Evolutionary conservation across 2,329 filamentous ascomycete genomes (phyloP).

Genomic region (Dactylonectria estremocensis): DNA sequence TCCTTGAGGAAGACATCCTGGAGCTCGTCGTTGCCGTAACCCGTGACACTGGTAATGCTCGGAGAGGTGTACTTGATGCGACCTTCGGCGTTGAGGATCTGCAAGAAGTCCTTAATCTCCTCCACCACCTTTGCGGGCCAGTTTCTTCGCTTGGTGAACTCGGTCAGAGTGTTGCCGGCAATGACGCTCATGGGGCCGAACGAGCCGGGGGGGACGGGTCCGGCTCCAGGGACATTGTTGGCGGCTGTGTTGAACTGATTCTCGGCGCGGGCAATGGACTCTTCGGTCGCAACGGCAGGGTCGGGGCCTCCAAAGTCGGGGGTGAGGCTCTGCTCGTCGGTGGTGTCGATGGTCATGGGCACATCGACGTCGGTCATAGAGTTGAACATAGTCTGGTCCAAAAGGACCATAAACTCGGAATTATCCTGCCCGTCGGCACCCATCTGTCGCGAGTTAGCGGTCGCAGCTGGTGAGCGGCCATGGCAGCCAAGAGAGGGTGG

Average conservation of each 20-base stretch:
- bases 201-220: constrained; percentile 58
- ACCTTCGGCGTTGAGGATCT: constrained; percentile 89
- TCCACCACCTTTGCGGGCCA: constrained; percentile 93
- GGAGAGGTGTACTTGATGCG: constrained; percentile 90
- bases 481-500: constrained; percentile 27
- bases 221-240: constrained; percentile 59
- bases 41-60: constrained; percentile 81
- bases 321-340: constrained; percentile 48
- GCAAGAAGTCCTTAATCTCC: constrained; percentile 89
- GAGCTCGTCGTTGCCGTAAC: constrained; percentile 80
- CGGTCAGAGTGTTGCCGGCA: constrained; percentile 64
- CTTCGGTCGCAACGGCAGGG: constrained; percentile 45
- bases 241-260: constrained; percentile 54
- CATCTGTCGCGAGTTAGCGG: constrained; percentile 44
- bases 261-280: constrained; percentile 51
- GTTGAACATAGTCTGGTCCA: constrained; percentile 60
- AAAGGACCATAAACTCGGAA: constrained; percentile 60
- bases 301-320: constrained; percentile 41
- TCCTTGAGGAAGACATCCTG: constrained; percentile 84
- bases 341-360: constrained; percentile 60
- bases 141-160: constrained; percentile 75
- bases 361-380: constrained; percentile 59
- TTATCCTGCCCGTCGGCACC: constrained; percentile 49
- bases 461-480: constrained; percentile 27
- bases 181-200: constrained; percentile 54